Percentiles rank a stretch among this genome's conserved stretches.
phyloP scores from a whole-genome alignment of 768 basidiomycete species.

The Pholiota microspora region DNA sequence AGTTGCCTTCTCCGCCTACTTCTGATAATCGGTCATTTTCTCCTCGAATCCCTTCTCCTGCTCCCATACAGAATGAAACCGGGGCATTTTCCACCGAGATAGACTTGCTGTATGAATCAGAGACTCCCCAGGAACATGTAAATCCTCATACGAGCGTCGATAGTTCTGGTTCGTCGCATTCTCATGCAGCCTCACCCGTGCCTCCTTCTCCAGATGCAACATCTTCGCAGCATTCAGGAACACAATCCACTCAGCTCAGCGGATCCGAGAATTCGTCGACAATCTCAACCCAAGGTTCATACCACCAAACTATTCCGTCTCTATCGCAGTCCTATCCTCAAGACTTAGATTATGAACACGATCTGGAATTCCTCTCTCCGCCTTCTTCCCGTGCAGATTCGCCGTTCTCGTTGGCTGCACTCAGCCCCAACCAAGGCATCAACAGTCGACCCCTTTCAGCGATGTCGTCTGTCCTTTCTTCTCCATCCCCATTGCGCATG shows the following conservation, averaged over 20 bases:
- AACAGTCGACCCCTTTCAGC: slow-evolving; percentile 6
- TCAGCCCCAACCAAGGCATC: slow-evolving; percentile 16
- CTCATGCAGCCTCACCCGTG: slow-evolving; percentile 11
- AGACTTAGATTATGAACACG: slow-evolving; percentile 41
- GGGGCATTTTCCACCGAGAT: not conserved
- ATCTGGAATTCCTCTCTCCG: slow-evolving; percentile 41
- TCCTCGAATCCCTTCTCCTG: no score
- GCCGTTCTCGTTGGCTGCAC: slow-evolving; percentile 33
- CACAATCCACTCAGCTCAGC: slow-evolving; percentile 9
- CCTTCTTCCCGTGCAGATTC: slow-evolving; percentile 41
- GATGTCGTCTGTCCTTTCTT: slow-evolving; percentile 11
- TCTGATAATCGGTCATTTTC: slow-evolving; percentile 8
- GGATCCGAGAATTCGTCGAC: not conserved
- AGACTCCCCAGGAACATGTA: not conserved
- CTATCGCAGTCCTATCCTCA: slow-evolving; percentile 43
- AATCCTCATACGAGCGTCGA: not conserved
- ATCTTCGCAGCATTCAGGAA: slow-evolving; percentile 9
- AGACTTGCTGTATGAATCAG: not conserved
- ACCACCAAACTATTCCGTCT: slow-evolving; percentile 27
- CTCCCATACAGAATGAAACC: not conserved
- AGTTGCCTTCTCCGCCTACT: slow-evolving; percentile 14
- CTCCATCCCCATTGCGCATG: slow-evolving; percentile 15
- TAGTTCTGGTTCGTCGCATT: not conserved
- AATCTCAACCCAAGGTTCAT: slow-evolving; percentile 4
- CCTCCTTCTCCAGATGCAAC: slow-evolving; percentile 9